phyloP scores from a whole-genome alignment of 805 yeast genomes.

The Pichia exigua region DNA sequence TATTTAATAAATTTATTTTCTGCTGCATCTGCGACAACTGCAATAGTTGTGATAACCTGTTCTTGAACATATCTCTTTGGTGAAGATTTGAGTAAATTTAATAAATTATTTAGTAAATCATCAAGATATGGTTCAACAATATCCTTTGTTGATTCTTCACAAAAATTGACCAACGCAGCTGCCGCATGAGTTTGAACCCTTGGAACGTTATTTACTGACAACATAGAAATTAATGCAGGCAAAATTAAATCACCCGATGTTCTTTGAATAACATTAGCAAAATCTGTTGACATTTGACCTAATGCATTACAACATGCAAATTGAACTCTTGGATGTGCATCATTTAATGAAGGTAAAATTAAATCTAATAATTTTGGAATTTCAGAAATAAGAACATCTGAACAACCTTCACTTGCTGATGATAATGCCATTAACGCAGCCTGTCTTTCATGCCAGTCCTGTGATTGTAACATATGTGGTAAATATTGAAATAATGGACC shows the following conservation, averaged over 20 bases:
- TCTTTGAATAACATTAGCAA: constrained; percentile 81
- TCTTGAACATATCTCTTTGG: constrained; percentile 94
- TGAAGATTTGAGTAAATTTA: constrained; percentile 63
- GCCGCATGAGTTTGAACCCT: constrained; percentile 98
- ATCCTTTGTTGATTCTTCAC: constrained; percentile 85
- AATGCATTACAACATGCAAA: constrained; percentile 95
- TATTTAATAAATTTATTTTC: constrained; percentile 81
- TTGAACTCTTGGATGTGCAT: constrained; percentile 89
- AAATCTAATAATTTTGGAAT: constrained; percentile 75
- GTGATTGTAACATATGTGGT: constrained; percentile 72
- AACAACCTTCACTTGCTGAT: constrained; percentile 95
- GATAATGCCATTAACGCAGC: constrained; percentile 97
- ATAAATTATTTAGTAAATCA: constrained; percentile 61
- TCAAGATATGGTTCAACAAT: constrained; percentile 90
- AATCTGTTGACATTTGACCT: constrained; percentile 96
- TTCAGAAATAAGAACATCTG: constrained; percentile 76
- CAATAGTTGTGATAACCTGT: constrained; percentile 93
- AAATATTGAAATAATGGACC: constrained; percentile 80
- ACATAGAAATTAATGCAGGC: constrained; percentile 81
- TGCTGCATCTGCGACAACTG: constrained; percentile 96
- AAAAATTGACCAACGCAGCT: constrained; percentile 92
- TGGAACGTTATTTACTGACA: constrained; percentile 66
- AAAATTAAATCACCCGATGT: constrained; percentile 70
- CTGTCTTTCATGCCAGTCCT: constrained; percentile 89
- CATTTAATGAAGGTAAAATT: constrained; percentile 78